Evolutionary conservation across 169 alveolate species (phyloP), one percentile per base, ranked within the genome.

Genomic region (Plasmodium knowlesi): DNA sequence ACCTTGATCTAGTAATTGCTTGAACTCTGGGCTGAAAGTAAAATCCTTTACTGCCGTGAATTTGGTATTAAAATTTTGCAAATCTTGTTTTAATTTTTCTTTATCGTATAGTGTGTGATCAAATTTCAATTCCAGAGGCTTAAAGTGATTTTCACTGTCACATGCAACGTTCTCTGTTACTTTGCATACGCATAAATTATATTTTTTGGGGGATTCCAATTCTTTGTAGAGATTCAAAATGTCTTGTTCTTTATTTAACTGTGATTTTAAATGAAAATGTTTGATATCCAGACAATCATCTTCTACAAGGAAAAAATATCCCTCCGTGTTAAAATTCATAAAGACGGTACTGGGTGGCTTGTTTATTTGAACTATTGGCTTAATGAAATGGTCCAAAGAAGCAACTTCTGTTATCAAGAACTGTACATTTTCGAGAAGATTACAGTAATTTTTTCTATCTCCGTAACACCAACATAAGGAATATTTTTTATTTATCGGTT

Each of bases 401-500:
- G 72, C 54, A 86, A 74, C 16, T 76, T 86, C 82, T 12, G 81
- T 86, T 74, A 86, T 86, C 41, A 22, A 2, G 61, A 19, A 46
- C 28, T 78, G 41, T 14, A 53, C 4, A 54, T 74, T 76, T 54
- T 74, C 70, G 54, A 86, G 43, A 74, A 5, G 16, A 46, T 76
- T 54, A 54, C 93, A 86, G 34, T 34, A 22, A 25, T 70, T 39
- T 32, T 22, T 19, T n/a, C 22, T 10, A 32, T 53, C 22, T 74
- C 80, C 85, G 30, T 86, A 86, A 57, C 93, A 86, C 93, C 93
- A 86, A 32, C 93, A 86, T 86, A 86, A 37, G 28, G 37, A 5
- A 86, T 76, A 74, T 86, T 76, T 86, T 19, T 12, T 37, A 1
- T 9, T 39, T 3, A 34, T 43, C 5, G 80, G n/a, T 53, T 50